phyloP scores from a whole-genome alignment of 2,329 filamentous ascomycete genomes.

The Cladosporium sp. region DNA sequence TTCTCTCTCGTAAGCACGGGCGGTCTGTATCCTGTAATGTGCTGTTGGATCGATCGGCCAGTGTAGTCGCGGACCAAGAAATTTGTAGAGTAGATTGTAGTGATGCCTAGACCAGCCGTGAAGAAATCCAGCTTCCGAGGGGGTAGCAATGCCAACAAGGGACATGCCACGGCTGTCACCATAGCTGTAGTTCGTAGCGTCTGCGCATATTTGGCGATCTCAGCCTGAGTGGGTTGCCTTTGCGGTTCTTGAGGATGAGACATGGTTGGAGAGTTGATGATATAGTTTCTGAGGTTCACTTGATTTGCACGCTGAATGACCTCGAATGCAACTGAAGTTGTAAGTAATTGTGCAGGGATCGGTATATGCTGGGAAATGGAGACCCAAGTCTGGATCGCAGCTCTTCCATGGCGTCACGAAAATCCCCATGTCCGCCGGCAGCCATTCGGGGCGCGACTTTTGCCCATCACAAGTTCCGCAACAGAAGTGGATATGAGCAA shows the following conservation, averaged over 20 bases:
- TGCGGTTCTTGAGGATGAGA: constrained; percentile 24
- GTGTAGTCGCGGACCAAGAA: constrained; percentile 40
- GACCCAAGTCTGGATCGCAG: background rate
- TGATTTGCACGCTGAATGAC: background rate
- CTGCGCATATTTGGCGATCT: constrained; percentile 27
- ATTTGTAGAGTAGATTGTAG: constrained; percentile 48
- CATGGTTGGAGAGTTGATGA: constrained; percentile 13
- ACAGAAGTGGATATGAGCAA: too few species aligned
- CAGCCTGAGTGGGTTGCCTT: constrained; percentile 19
- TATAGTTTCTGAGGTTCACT: background rate
- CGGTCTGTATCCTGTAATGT: constrained; percentile 17
- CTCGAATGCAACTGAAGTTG: too few species aligned
- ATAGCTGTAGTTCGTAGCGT: constrained; percentile 46
- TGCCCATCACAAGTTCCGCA: background rate
- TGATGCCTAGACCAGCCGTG: constrained; percentile 50
- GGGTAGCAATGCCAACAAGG: constrained; percentile 52
- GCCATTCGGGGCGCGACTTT: constrained; percentile 9
- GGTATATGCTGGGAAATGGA: too few species aligned
- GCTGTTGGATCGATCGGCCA: constrained; percentile 29
- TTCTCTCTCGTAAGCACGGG: background rate
- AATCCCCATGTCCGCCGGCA: too few species aligned
- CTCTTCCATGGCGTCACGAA: constrained; percentile 4
- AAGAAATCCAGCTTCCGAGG: constrained; percentile 61
- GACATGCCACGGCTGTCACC: constrained; percentile 49
- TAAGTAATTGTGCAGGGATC: too few species aligned